Base-by-base conservation (phyloP, 257 asterid species). In the Rhazya stricta region DNA sequence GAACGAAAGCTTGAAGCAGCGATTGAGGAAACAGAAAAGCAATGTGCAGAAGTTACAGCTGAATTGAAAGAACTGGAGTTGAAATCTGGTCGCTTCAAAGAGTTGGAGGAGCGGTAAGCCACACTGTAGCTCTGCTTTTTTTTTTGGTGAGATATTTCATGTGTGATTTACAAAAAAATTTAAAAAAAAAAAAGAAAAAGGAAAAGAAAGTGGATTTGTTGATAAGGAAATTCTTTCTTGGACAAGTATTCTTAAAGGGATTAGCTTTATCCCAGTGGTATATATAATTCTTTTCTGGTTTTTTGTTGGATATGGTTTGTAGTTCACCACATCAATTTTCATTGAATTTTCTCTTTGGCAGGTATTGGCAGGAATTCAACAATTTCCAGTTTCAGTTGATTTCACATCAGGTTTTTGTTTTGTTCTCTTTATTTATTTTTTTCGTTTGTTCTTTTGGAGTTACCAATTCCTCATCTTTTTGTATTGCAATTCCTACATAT, bases 1-100 rank as follows among this genome's bases (percentile, higher is more conserved):
- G 99, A 95, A 80, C 81, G 90, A 43, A 91, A 92, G 83, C 98
- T 95, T 77, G 98, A 92, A 89, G 96, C 99, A 65, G 98, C 96
- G 69, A 95, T 95, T 82, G 83, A 84, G 50, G 99, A 92, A 88
- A 92, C 98, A 76, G 99, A 95, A 86, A 92, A 89, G 85, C 97
- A 90, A 82, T 87, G 92, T 75, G 82, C 90, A 9, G 96, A 84
- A 77, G 99, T 95, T 79, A 91, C 89, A 69, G 83, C 90, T 63
- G 94, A 95, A 84, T 80, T 95, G 67, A 95, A 85, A 86, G 96
- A 89, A 72, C 89, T 95, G 80, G 98, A 95, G 83, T 71, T 89
- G 45, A 95, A 95, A 79, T 92, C 97, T 37, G 69, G 87, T 82
- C 97, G 98, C 67, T 95, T 95, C 81, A 95, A 92, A 81, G 98